These are phyloP conservation scores for Ogataea methylovora DNA, from an alignment of 805 yeast genomes.

Conservation along the genomic window DNA sequence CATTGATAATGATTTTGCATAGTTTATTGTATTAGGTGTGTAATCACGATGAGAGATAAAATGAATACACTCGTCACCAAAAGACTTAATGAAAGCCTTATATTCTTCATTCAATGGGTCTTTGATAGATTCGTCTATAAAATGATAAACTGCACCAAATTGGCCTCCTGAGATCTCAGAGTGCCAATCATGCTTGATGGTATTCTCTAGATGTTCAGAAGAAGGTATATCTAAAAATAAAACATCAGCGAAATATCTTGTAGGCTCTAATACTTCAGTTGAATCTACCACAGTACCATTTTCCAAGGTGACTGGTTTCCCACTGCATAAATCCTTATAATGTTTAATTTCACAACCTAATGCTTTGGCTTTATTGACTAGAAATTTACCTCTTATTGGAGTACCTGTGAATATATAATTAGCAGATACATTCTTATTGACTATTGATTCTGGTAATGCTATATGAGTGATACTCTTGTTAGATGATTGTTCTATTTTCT, in stretches of 20 bases:
- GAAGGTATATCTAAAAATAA: slow-evolving; percentile 71
- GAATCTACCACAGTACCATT: slow-evolving; percentile 57
- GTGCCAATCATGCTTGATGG: slow-evolving; percentile 19
- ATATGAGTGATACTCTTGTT: slow-evolving; percentile 13
- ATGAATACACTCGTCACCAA: slow-evolving; percentile 49
- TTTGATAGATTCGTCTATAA: slow-evolving; percentile 48
- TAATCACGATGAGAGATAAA: slow-evolving; percentile 65
- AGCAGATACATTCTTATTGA: slow-evolving; percentile 35
- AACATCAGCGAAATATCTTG: slow-evolving; percentile 50
- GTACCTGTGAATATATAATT: slow-evolving; percentile 62
- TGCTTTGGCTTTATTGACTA: slow-evolving; percentile 52
- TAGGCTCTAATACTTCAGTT: slow-evolving; percentile 63
- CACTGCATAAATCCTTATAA: slow-evolving; percentile 53
- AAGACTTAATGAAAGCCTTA: slow-evolving; percentile 41
- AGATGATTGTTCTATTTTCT: slow-evolving; percentile 2
- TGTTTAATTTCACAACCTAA: slow-evolving; percentile 62
- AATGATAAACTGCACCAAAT: slow-evolving; percentile 61
- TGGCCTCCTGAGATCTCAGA: slow-evolving; percentile 23
- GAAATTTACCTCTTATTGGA: slow-evolving; percentile 72
- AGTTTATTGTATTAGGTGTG: slow-evolving; percentile 54
- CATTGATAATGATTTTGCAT: slow-evolving; percentile 45
- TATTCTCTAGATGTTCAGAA: slow-evolving; percentile 30
- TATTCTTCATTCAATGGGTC: slow-evolving; percentile 40
- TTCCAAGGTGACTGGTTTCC: slow-evolving; percentile 46
- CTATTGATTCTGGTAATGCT: slow-evolving; percentile 16